Conservation (phyloP, 768 basidiomycete genomes). For the Rhizopogon roseolus region DNA sequence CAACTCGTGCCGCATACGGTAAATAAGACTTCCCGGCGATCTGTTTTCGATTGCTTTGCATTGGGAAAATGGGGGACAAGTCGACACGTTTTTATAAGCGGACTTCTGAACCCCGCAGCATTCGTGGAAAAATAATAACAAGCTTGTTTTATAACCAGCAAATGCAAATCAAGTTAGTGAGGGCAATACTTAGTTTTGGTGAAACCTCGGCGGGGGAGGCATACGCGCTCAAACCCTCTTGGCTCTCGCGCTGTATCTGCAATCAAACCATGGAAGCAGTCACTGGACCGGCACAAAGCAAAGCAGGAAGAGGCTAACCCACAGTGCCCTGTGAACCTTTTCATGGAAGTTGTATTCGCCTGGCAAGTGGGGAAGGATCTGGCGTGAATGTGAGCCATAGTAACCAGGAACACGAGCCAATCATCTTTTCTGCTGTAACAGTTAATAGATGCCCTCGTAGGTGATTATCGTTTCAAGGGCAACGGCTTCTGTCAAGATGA, state of each 20-base stretch:
- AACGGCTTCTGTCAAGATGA: background rate
- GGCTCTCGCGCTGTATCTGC: background rate
- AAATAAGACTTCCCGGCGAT: background rate
- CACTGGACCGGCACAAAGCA: background rate
- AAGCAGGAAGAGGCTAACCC: background rate
- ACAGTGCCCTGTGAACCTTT: background rate
- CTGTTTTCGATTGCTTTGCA: background rate
- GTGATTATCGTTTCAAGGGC: too few species aligned
- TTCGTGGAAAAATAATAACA: background rate
- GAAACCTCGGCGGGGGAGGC: constrained; percentile 1
- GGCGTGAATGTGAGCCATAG: constrained; percentile 8
- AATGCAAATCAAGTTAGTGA: background rate
- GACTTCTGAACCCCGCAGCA: background rate
- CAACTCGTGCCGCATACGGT: background rate
- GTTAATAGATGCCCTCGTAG: background rate
- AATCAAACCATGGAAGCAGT: constrained; percentile 7
- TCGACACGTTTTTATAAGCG: background rate
- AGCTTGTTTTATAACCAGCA: background rate
- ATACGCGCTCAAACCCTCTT: background rate
- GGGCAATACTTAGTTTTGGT: background rate
- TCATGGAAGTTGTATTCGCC: background rate
- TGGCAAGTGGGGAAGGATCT: background rate
- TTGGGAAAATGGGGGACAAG: background rate
- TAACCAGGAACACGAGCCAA: constrained; percentile 9
- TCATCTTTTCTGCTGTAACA: background rate